phyloP scores from a whole-genome alignment of 2,329 filamentous ascomycete species.

The Arthrobotrys sphaeroides region DNA sequence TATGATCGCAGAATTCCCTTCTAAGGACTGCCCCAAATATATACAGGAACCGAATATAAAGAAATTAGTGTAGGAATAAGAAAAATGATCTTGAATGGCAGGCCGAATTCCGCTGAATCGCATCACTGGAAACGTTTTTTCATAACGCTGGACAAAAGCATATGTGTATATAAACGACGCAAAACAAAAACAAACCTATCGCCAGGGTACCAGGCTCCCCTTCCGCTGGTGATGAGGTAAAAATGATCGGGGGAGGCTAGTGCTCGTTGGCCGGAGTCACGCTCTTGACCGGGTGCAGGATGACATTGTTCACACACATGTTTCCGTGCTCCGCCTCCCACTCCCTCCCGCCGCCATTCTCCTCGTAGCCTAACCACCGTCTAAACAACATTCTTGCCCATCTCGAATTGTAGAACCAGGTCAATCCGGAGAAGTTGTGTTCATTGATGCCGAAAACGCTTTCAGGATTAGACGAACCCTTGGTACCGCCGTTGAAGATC shows the following conservation, averaged over 20 bases:
- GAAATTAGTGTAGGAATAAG: conserved; percentile 3
- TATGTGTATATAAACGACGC: conserved; percentile 18
- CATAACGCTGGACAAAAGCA: conserved; percentile 29
- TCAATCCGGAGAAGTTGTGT: conserved; percentile 65
- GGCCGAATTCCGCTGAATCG: conserved; percentile 30
- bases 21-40: conserved; percentile 33
- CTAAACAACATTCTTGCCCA: conserved; percentile 59
- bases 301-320: conserved; percentile 89
- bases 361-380: conserved; percentile 76
- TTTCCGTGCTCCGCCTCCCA: conserved; percentile 65
- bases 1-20: neutral
- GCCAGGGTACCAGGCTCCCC: neutral
- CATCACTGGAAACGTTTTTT: conserved; percentile 36
- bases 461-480: conserved; percentile 14
- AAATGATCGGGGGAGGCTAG: no score
- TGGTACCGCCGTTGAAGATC: conserved; percentile 79
- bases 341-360: conserved; percentile 69
- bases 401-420: conserved; percentile 67
- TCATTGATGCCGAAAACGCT: conserved; percentile 62
- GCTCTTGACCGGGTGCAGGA: conserved; percentile 87
- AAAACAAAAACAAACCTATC: conserved; percentile 25
- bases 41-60: conserved; percentile 32
- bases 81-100: neutral
- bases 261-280: conserved; percentile 35
- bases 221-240: neutral